These are phyloP conservation scores for Fusarium humuli DNA, from an alignment of 2,329 filamentous ascomycete genomes.

Conservation along the genomic window DNA sequence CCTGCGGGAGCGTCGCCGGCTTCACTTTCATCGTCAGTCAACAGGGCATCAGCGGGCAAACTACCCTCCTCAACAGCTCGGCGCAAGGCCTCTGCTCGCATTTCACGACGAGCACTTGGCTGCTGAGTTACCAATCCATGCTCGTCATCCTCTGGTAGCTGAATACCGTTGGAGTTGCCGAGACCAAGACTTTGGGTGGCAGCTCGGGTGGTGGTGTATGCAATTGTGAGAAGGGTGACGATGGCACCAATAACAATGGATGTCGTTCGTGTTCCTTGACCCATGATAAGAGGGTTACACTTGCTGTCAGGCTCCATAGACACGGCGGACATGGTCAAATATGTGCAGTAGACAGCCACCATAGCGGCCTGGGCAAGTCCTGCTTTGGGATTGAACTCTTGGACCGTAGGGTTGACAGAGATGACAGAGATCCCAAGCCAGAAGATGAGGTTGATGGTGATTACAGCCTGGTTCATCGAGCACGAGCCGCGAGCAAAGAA, in stretches of 20 bases:
- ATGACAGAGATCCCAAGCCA: slow-evolving; percentile 83
- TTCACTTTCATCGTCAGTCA: slow-evolving; percentile 78
- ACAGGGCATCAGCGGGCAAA: slow-evolving; percentile 87
- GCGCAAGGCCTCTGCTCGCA: slow-evolving; percentile 91
- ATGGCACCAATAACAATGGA: slow-evolving; percentile 93
- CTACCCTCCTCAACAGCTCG: slow-evolving; percentile 93
- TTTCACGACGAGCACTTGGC: slow-evolving; percentile 82
- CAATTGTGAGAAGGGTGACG: slow-evolving; percentile 95
- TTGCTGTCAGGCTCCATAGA: slow-evolving; percentile 98
- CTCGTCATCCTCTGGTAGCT: slow-evolving; percentile 77
- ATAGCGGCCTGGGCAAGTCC: slow-evolving; percentile 97
- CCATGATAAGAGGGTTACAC: slow-evolving; percentile 91
- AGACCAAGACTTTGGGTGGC: slow-evolving; percentile 89
- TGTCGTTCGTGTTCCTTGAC: slow-evolving; percentile 87
- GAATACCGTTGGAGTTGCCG: slow-evolving; percentile 63
- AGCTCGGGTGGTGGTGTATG: slow-evolving; percentile 96
- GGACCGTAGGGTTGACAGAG: slow-evolving; percentile 89
- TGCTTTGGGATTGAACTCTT: slow-evolving; percentile 92
- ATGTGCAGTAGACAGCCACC: slow-evolving; percentile 98
- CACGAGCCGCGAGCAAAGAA: slow-evolving; percentile 89
- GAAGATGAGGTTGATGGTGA: slow-evolving; percentile 91
- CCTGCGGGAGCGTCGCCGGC: slow-evolving; percentile 71
- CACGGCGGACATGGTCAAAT: slow-evolving; percentile 96
- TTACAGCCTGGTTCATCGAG: slow-evolving; percentile 95
- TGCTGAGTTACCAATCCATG: slow-evolving; percentile 91